These are phyloP conservation scores for Stephania cephalantha DNA, from an alignment of 164 flowering plant genomes.

Conservation along the genomic window DNA sequence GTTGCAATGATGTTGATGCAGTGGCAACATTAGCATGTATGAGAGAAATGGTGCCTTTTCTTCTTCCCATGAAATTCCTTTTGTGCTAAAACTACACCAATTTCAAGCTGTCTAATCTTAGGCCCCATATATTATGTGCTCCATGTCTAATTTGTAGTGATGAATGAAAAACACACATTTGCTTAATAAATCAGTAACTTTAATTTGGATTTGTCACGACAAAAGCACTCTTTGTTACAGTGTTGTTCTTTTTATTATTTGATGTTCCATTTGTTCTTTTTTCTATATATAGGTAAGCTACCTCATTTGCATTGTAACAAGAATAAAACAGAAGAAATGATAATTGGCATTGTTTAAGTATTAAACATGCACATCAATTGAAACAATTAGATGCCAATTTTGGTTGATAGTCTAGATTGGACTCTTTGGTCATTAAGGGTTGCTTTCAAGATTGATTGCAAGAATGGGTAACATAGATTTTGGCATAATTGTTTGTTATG, in stretches of 20 bases:
- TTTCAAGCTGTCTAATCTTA: background rate
- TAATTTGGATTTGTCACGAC: background rate
- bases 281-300: background rate
- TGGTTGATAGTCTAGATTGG: background rate
- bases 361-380: background rate
- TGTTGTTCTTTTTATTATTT: too few relatives aligned
- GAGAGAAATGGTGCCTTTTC: background rate
- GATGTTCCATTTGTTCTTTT: too few relatives aligned
- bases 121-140: background rate
- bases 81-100: background rate
- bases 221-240: background rate
- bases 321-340: background rate
- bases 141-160: background rate
- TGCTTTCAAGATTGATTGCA: background rate
- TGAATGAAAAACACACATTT: background rate
- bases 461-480: background rate
- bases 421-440: background rate
- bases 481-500: background rate
- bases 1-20: background rate
- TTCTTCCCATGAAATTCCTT: background rate
- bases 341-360: background rate
- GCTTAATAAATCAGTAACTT: background rate
- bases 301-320: background rate
- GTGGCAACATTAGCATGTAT: background rate
- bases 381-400: background rate